Evolutionary conservation across 345 rosid genomes (phyloP), one percentile per base, ranked within the genome.

Genomic region (Bretschneidera sinensis): DNA sequence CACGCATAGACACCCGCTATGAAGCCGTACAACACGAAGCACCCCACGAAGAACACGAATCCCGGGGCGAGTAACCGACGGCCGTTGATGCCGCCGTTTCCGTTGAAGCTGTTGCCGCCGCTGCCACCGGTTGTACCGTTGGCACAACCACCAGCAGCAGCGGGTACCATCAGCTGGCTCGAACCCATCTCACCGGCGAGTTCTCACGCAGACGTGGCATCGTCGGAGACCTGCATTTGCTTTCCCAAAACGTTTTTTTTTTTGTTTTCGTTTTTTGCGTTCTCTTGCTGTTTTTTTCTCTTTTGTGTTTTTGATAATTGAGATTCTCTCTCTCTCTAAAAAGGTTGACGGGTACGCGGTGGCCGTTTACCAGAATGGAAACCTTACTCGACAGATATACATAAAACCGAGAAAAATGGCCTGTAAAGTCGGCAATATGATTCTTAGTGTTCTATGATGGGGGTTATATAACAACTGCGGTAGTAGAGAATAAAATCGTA

Each of bases 1-100:
- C 97, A 83, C 0, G 76, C 82, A 66, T 83, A 90, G 25, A 79
- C 43, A 64, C 73, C 54, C 19, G 89, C 95, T 43, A 88, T 80
- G 28, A 86, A 74, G 19, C 81, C 88, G 58, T 88, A 81, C 43
- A 85, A 61, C 11, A 78, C 79, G 53, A 86, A 82, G 54, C 84
- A 81, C 2, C 83, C 71, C 52, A 74, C 60, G 59, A 86, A 73
- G 66, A 86, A 88, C 31, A 70, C 54, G 39, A 73, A 69, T 45
- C 79, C 87, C 18, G 87, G 66, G n/a, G 81, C 72, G n/a, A 75
- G 16, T 15, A 69, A 39, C 60, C 76, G 78, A 16, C 76, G 70
- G 16, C 9, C 45, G 16, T 14, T 14, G 16, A 39, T 39, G 18
- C 34, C 65, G n/a, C 65, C 72, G 50, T n/a, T 43, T 47, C 54